Evolutionary conservation across 2,329 filamentous ascomycete genomes (phyloP), one percentile per base, ranked within the genome.

Genomic region (Teratosphaeria gauchensis): DNA sequence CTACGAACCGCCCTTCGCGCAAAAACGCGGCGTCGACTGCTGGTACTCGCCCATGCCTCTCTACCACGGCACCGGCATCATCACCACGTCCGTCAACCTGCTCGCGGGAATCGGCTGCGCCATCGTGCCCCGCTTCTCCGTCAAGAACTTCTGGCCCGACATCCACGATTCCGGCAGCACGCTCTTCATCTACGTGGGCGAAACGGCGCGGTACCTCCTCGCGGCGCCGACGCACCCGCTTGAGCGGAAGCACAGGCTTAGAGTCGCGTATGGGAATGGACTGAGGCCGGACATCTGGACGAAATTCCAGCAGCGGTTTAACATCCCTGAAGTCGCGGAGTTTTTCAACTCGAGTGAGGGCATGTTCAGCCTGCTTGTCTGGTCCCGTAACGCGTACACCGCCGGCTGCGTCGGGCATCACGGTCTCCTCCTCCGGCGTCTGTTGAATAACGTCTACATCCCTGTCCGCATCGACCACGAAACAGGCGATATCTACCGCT

Each of bases 261-360:
- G 78, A 54, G 72, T 77, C 53, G 84, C 85, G 71, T 84, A 80
- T 65, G 85, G 85, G 56, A 88, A 88, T 68, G 85, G 85, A 0
- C 75, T 88, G 59, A 77, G 85, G 1, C 85, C 85, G 0, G 86
- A 89, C 64, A 83, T 89, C 0, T 89, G 86, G 86, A 72, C 78
- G 33, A 77, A 79, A 33, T 87, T 89, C 69, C 74, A 80, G 52
- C 79, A 85, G 51, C 78, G 84, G 14, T 88, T 87, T 68, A 81
- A 80, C 56, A 82, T 88, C 64, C 72, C 78, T 28, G 80, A 82
- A 46, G 82, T 91, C 1, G 77, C 75, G 58, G 88, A 92, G 70
- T 90, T 92, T 73, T 92, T 90, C 78, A 88, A 87, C 70, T 88
- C 85, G 60, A 88, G 85, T 2, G 88, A 91, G 71, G 86, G 87